These are phyloP conservation scores for Calamus simplicifolius DNA, from an alignment of 176 grass and related monocot species.

Conservation along the genomic window DNA sequence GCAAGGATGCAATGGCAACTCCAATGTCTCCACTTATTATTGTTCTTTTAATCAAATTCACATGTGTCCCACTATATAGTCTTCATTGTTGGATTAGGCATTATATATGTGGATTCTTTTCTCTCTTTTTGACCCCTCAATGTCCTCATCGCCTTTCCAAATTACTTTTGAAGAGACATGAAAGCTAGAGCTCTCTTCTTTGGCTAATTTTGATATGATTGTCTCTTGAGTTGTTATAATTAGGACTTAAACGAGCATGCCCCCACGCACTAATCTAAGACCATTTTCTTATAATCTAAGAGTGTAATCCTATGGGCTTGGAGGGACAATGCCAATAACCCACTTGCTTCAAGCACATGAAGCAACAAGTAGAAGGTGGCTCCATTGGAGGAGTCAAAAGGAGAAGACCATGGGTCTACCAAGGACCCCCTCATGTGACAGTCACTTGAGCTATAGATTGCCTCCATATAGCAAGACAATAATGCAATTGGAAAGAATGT, in stretches of 20 bases:
- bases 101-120: constrained; percentile 22
- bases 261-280: neutral
- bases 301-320: no score
- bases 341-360: constrained; percentile 23
- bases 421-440: neutral
- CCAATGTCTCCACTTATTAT: constrained; percentile 16
- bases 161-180: constrained; percentile 23
- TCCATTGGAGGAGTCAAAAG: neutral
- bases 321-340: no score
- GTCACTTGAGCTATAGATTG: constrained; percentile 1
- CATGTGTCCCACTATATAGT: constrained; percentile 27
- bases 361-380: neutral
- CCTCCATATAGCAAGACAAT: constrained; percentile 26
- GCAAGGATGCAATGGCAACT: neutral
- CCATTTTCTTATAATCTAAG: no score
- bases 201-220: neutral
- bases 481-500: constrained; percentile 4
- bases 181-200: constrained; percentile 9
- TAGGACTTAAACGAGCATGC: neutral
- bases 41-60: constrained; percentile 13
- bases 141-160: constrained; percentile 17
- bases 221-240: neutral
- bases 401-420: constrained; percentile 1
- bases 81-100: constrained; percentile 12
- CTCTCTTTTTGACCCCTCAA: constrained; percentile 27